Conservation (phyloP, 345 rosid genomes). For the Eutrema japonicum region DNA sequence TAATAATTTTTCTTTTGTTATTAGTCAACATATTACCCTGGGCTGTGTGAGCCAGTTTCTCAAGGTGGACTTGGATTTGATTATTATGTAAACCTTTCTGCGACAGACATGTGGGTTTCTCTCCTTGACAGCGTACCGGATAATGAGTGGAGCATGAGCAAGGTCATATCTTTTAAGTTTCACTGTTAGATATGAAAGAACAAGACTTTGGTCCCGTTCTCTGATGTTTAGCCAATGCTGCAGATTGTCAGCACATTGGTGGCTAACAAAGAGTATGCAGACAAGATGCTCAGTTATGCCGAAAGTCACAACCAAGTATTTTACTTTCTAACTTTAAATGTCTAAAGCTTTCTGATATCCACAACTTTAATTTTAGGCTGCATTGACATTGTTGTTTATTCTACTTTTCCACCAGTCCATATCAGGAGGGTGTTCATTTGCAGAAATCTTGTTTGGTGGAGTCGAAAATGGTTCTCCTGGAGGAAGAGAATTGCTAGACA, state of each 20-base stretch:
- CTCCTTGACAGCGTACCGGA: conserved; percentile 70
- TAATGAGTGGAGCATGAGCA: conserved; percentile 91
- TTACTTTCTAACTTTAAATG: conserved; percentile 29
- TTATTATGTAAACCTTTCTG: conserved; percentile 85
- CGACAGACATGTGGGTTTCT: conserved; percentile 91
- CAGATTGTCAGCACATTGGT: conserved; percentile 80
- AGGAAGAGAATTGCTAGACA: conserved; percentile 52
- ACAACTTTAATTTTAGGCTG: conserved; percentile 15
- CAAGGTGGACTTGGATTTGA: conserved; percentile 97
- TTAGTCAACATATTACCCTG: conserved; percentile 91
- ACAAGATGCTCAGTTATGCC: conserved; percentile 81
- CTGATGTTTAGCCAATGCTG: conserved; percentile 42
- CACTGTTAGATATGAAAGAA: conserved; percentile 32
- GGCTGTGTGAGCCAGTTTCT: conserved; percentile 84
- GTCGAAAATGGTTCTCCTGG: conserved; percentile 54
- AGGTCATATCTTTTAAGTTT: conserved; percentile 56
- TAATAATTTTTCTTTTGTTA: conserved; percentile 31
- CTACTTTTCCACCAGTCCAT: conserved; percentile 63
- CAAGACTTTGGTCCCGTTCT: conserved; percentile 18
- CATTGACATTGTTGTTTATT: conserved; percentile 28
- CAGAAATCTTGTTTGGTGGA: conserved; percentile 79
- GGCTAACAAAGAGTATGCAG: conserved; percentile 67
- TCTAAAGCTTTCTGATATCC: conserved; percentile 26
- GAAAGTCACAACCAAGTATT: conserved; percentile 92
- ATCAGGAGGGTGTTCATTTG: conserved; percentile 93